Evolutionary conservation across 192 early-diverging fungal genomes (phyloP), one percentile per base, ranked within the genome.

Genomic region (Coemansia sp.): DNA sequence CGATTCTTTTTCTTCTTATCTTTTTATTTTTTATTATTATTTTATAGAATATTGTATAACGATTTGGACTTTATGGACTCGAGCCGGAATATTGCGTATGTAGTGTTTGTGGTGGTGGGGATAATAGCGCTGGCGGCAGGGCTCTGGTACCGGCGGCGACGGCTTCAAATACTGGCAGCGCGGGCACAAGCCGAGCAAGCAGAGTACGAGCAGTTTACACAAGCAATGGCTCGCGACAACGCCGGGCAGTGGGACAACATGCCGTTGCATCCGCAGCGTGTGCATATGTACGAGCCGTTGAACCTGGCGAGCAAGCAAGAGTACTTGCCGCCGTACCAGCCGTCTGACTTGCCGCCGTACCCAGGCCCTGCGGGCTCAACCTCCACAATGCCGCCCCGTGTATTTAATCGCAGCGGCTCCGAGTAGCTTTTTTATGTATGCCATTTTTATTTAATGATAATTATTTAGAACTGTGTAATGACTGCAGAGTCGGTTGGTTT

Each of bases 251-350:
- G 53, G 53, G 18, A 54, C n/a, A 54, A 19, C 23, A 43, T 32
- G 7, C 45, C 59, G 19, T 16, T 50, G 47, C 59, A 35, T 7
- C 59, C 59, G 12, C 26, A 61, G 29, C 19, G 20, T 8, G 59
- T 35, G 19, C 59, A 61, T 35, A 24, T n/a, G 7, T 54, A 54
- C 27, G n/a, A 26, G 45, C 64, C 55, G 2, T 38, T 37, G 12
- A 19, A 13, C 13, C 47, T 12, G 19, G 43, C 38, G 22, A 2
- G 14, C 8, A 71, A 71, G 27, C 57, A 53, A 2, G 69, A 71
- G 35, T 65, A 71, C n/a, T 37, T 71, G 47, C 69, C 69, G 12
- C 69, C 69, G 19, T 71, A 71, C 53, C 59, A 47, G 16, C 59
- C 59, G 16, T 45, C 41, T n/a, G 41, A 45, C 3, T 14, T n/a